Conservation (phyloP, 1,284 basidiomycete genomes). For the Ustilago esculenta region DNA sequence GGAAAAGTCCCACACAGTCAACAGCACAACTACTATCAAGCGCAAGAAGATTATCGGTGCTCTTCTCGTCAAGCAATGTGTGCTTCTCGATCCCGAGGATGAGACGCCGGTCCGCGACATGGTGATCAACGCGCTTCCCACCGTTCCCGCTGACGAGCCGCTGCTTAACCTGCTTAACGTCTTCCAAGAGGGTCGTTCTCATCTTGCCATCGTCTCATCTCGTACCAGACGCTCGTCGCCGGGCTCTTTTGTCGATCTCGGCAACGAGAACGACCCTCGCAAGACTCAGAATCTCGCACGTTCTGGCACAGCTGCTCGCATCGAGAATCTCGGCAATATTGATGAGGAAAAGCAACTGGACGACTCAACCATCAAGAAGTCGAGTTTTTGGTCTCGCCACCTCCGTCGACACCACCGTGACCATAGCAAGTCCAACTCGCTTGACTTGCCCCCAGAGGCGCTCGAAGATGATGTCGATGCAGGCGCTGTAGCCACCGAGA, state of each 20-base stretch:
- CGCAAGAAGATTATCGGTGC: slow-evolving; percentile 81
- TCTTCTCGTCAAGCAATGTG: slow-evolving; percentile 84
- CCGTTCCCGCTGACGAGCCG: slow-evolving; percentile 84
- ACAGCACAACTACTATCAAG: slow-evolving; percentile 39
- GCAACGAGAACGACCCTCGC: slow-evolving; percentile 35
- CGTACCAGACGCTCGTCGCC: slow-evolving; percentile 46
- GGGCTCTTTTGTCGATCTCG: slow-evolving; percentile 61
- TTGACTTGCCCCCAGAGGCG: slow-evolving; percentile 68
- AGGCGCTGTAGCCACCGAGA: slow-evolving; percentile 40
- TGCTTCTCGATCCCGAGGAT: slow-evolving; percentile 84
- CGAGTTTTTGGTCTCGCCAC: slow-evolving; percentile 70
- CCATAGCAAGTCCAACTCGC: slow-evolving; percentile 65
- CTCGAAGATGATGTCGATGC: slow-evolving; percentile 73
- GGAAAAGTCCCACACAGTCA: slow-evolving; percentile 3
- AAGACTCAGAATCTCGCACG: slow-evolving; percentile 27
- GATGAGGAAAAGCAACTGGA: slow-evolving; percentile 58
- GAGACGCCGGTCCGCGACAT: slow-evolving; percentile 64
- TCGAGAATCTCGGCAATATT: slow-evolving; percentile 48
- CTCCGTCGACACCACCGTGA: slow-evolving; percentile 78
- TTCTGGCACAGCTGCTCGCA: slow-evolving; percentile 35
- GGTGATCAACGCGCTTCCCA: slow-evolving; percentile 78
- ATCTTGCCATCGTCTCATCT: slow-evolving; percentile 84
- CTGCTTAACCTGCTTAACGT: slow-evolving; percentile 85
- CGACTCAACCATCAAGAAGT: slow-evolving; percentile 61
- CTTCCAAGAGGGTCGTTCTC: slow-evolving; percentile 89